phyloP scores from a whole-genome alignment of 441 rosid species.

The Breynia disticha region DNA sequence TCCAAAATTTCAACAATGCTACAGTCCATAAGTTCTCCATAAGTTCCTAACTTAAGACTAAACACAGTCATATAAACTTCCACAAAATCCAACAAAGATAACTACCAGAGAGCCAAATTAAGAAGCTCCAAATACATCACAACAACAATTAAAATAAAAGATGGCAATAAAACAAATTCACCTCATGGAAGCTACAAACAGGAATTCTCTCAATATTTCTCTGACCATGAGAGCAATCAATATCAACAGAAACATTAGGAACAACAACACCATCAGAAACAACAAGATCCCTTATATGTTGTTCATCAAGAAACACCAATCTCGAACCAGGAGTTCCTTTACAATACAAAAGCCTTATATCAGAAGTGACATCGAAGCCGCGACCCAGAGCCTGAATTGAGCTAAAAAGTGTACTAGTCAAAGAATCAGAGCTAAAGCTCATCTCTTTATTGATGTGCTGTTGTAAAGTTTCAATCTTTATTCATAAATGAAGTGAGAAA shows the following conservation, averaged over 20 bases:
- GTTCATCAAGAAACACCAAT: conserved; percentile 64
- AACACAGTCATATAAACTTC: not conserved
- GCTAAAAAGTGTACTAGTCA: conserved; percentile 62
- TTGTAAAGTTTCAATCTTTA: not conserved
- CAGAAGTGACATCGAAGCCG: conserved; percentile 94
- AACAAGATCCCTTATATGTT: conserved; percentile 46
- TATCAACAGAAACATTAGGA: conserved; percentile 56
- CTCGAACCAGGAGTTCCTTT: conserved; percentile 95
- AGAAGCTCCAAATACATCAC: not conserved
- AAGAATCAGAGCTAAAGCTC: conserved; percentile 52
- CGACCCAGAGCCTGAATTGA: conserved; percentile 95
- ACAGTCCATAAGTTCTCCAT: too few relatives aligned
- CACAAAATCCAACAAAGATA: not conserved
- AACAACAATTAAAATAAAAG: not conserved
- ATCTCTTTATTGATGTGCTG: conserved; percentile 10
- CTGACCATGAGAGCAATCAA: conserved; percentile 43
- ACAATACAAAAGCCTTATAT: conserved; percentile 88
- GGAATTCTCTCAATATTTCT: conserved; percentile 39
- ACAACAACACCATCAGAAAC: conserved; percentile 42
- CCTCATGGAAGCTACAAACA: conserved; percentile 76
- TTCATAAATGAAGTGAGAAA: not conserved
- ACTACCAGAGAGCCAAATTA: not conserved
- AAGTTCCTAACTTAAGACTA: too few relatives aligned
- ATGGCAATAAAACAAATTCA: conserved; percentile 8
- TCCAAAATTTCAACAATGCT: too few relatives aligned